Conservation (phyloP, 2,329 filamentous ascomycete species). For the Aspergillus bombycis region DNA sequence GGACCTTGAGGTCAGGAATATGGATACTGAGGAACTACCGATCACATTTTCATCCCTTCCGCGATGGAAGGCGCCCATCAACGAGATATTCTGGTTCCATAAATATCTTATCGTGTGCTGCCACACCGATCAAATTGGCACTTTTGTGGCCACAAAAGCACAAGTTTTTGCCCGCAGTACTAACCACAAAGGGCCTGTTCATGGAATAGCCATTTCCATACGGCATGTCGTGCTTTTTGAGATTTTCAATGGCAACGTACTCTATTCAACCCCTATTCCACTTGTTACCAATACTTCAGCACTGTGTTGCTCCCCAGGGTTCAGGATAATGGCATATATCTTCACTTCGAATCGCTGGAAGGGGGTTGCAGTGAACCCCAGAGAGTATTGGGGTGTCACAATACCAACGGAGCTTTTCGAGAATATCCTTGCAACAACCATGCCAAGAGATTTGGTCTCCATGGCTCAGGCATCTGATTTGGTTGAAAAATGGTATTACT, state of each 20-base stretch:
- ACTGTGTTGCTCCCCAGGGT: neutral
- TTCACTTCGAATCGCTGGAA: neutral
- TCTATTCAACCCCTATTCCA: neutral
- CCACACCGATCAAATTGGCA: neutral
- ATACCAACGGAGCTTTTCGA: neutral
- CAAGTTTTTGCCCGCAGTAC: too few relatives aligned
- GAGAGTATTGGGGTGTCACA: neutral
- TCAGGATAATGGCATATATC: neutral
- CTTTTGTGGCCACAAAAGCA: neutral
- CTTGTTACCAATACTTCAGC: neutral
- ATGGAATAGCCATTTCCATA: neutral
- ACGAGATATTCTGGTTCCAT: slow-evolving; percentile 23
- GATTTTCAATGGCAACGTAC: neutral
- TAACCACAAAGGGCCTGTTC: neutral
- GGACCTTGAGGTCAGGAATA: slow-evolving; percentile 23
- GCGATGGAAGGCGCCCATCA: slow-evolving; percentile 13
- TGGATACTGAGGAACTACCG: slow-evolving; percentile 13
- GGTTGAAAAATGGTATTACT: slow-evolving; percentile 5
- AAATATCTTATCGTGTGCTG: slow-evolving; percentile 15
- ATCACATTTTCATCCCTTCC: neutral
- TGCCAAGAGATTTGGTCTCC: neutral
- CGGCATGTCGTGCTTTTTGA: slow-evolving; percentile 1
- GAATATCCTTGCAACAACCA: neutral
- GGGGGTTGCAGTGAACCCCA: neutral
- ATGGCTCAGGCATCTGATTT: neutral